Base-by-base conservation (phyloP, 2,329 filamentous ascomycete species). In the Xylaria sp. region DNA sequence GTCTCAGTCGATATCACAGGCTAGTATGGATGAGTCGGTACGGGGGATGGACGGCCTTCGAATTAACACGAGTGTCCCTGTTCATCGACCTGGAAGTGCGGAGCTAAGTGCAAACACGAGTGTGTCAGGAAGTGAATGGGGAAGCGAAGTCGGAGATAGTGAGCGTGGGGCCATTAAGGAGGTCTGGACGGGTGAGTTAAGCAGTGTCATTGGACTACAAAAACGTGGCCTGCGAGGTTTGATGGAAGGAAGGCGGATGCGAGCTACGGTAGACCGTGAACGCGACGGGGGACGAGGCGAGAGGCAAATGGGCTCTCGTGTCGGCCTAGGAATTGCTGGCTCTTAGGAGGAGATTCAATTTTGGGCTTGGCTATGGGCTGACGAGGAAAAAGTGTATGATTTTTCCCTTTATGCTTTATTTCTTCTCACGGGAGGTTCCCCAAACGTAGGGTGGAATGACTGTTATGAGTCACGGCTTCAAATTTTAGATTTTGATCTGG, bases 121-220 rank as follows among this genome's bases (percentile, higher is more conserved):
- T 44, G 84, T 83, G 4, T 83, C 80, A 54, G 84, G 84, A 57
- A 82, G 82, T 17, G 84, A 87, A 68, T 80, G 80, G 72, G 81
- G 80, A 68, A 77, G 81, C 74, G 73, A 80, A 78, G 73, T 80
- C 75, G 74, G 72, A 76, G 71, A 81, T 76, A 73, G 76, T 74
- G 74, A 81, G 77, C 80, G 80, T 31, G 83, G 80, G 44, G 80
- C 71, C 3, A 80, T 84, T 15, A 82, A 87, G 15, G 92, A 94
- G 72, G 84, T 95, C 0, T 99, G 96, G 95, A 83, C 87, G 75
- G 90, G 91, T 66, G 88, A 97, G 82, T 80, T 95, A 40, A 94
- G 92, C 82, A 93, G 93, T 58, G 95, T 98, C 2, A 97, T 99
- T 73, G 96, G 96, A 0, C 79, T 99, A 72, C 96, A 99, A 83